These are phyloP conservation scores for Usnea hakonensis DNA, from an alignment of 495 filamentous ascomycete species.

Conservation along the genomic window DNA sequence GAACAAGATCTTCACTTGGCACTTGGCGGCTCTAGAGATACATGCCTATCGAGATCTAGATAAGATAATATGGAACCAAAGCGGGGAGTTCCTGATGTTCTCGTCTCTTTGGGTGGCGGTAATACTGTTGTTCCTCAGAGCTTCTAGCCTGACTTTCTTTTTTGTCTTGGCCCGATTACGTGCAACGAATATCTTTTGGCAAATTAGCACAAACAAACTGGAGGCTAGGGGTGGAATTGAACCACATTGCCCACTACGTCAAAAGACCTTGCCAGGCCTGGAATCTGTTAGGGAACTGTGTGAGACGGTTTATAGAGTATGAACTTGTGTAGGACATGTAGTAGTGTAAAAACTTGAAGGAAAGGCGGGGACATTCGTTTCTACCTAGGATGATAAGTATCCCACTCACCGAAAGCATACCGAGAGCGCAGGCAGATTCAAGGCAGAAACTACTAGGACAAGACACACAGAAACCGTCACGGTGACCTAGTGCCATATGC, in stretches of 20 bases:
- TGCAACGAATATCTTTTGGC: not conserved
- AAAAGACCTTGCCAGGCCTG: not conserved
- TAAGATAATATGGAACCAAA: not conserved
- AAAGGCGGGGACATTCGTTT: not conserved
- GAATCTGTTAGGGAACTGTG: not conserved
- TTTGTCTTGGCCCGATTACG: not conserved
- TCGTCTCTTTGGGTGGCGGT: not conserved
- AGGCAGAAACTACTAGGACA: not conserved
- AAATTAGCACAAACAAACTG: not conserved
- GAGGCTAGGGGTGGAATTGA: not conserved
- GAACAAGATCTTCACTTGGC: not conserved
- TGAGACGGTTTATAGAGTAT: not conserved
- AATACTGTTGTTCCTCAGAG: not conserved
- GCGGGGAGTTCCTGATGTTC: not conserved
- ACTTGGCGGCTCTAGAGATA: not conserved
- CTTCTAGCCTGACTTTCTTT: not conserved
- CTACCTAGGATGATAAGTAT: not conserved
- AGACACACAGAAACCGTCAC: not conserved
- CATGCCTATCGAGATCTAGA: not conserved
- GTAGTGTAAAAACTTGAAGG: not conserved
- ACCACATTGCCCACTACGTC: not conserved
- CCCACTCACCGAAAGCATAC: conserved; percentile 5
- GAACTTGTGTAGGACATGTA: not conserved
- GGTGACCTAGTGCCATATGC: not conserved
- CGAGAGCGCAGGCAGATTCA: not conserved